Evolutionary conservation across 2,329 filamentous ascomycete genomes (phyloP).

Genomic region (Thelonectria blattea): DNA sequence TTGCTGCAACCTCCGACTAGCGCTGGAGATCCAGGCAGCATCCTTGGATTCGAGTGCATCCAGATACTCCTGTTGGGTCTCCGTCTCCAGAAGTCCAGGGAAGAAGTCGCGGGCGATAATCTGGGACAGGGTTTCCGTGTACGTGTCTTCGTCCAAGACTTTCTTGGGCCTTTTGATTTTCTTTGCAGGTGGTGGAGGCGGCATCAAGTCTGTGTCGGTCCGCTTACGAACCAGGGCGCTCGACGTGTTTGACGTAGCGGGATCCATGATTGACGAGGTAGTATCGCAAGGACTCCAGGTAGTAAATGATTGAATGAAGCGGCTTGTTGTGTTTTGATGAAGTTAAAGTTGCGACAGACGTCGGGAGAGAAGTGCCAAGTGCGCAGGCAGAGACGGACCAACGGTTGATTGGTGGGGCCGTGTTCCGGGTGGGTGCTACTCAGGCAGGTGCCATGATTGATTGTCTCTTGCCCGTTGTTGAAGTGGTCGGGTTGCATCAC

Average conservation of each 20-base stretch:
- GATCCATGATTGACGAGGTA: conserved; percentile 45
- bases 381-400: conserved; percentile 1
- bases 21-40: conserved; percentile 83
- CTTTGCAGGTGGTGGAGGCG: conserved; percentile 82
- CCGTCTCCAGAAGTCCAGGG: conserved; percentile 83
- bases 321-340: neutral
- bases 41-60: conserved; percentile 89
- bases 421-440: conserved; percentile 12
- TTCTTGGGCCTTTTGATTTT: conserved; percentile 89
- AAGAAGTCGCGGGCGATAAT: conserved; percentile 98
- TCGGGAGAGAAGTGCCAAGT: conserved; percentile 12
- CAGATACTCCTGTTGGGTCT: conserved; percentile 90
- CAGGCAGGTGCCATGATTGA: neutral
- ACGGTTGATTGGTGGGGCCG: conserved; percentile 17
- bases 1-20: conserved; percentile 72
- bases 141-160: conserved; percentile 91
- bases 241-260: conserved; percentile 45
- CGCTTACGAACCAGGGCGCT: conserved; percentile 72
- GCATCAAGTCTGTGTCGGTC: conserved; percentile 76
- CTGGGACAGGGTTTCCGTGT: conserved; percentile 86
- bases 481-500: neutral
- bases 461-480: conserved; percentile 12
- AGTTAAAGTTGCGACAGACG: conserved; percentile 3
- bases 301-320: too few species aligned
- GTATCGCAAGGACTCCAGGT: too few species aligned